Evolutionary conservation across 148 eudicot species (phyloP).

Genomic region (Simmondsia chinensis): DNA sequence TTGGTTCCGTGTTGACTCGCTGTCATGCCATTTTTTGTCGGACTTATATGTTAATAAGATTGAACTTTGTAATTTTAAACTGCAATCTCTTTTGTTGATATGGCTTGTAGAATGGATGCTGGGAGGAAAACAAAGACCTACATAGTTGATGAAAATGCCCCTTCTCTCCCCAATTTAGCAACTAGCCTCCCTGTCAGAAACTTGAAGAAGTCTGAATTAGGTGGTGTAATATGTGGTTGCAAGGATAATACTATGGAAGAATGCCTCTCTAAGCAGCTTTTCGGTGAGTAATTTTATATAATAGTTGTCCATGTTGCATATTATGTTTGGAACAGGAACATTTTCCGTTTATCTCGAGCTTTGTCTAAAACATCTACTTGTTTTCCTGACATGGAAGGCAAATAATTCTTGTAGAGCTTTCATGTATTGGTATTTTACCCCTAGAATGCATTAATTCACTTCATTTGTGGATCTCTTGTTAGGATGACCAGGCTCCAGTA

Average conservation of each 20-base stretch:
- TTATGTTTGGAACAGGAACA: no score
- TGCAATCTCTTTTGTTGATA: constrained; percentile 4
- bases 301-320: background rate
- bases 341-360: no score
- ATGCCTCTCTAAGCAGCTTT: constrained; percentile 67
- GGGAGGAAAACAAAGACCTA: constrained; percentile 19
- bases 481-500: no score
- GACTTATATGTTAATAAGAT: no score
- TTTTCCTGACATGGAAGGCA: no score
- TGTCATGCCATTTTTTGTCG: no score
- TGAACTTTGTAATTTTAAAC: no score
- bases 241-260: constrained; percentile 45
- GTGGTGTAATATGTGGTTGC: constrained; percentile 82
- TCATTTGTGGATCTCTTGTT: no score
- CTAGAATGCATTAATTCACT: no score
- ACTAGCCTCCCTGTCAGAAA: constrained; percentile 20
- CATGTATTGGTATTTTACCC: no score
- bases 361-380: no score
- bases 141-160: constrained; percentile 6
- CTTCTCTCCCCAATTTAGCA: constrained; percentile 3
- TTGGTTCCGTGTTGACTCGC: no score
- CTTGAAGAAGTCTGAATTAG: constrained; percentile 45
- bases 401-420: background rate
- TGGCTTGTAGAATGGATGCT: constrained; percentile 34
- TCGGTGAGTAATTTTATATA: constrained; percentile 42